These are phyloP conservation scores for Suillus americanus DNA, from an alignment of 768 basidiomycete genomes.

Conservation along the genomic window DNA sequence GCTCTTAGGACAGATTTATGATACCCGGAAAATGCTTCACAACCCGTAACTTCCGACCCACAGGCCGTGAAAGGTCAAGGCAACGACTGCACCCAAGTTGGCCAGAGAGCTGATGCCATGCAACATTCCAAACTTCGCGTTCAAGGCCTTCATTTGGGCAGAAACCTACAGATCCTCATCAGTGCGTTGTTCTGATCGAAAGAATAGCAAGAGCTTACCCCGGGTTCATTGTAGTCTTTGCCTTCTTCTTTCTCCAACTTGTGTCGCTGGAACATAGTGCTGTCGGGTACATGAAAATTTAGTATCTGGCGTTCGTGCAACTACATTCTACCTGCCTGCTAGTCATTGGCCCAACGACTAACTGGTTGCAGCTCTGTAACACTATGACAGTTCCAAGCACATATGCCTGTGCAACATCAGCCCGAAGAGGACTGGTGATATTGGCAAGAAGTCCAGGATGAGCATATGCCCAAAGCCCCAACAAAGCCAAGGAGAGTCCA, in stretches of 20 bases:
- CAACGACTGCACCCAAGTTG: conserved; percentile 61
- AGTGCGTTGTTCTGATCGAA: conserved; percentile 10
- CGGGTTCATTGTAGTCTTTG: conserved; percentile 61
- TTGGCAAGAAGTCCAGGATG: conserved; percentile 57
- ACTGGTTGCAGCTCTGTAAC: conserved; percentile 59
- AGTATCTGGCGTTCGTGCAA: conserved; percentile 1
- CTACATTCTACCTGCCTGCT: conserved; percentile 49
- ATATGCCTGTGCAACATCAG: conserved; percentile 68
- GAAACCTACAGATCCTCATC: conserved; percentile 50
- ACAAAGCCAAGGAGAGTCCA: conserved; percentile 49
- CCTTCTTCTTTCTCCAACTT: conserved; percentile 74
- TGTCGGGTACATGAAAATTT: conserved; percentile 22
- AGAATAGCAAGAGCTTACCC: conserved; percentile 42
- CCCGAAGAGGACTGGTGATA: conserved; percentile 44
- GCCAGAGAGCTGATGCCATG: conserved; percentile 71
- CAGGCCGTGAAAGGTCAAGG: conserved; percentile 65
- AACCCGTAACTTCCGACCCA: conserved; percentile 61
- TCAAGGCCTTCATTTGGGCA: conserved; percentile 65
- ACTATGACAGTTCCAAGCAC: conserved; percentile 46
- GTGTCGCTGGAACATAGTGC: conserved; percentile 76
- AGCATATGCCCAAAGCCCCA: conserved; percentile 56
- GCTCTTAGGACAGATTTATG: not conserved
- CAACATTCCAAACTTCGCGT: conserved; percentile 60
- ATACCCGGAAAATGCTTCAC: not conserved
- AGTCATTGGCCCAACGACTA: conserved; percentile 71